A percentile compares a stretch with the other conserved stretches of the same genome.
phyloP scores from a whole-genome alignment of 2,329 filamentous ascomycete genomes.

The Ophiostoma perfectum region DNA sequence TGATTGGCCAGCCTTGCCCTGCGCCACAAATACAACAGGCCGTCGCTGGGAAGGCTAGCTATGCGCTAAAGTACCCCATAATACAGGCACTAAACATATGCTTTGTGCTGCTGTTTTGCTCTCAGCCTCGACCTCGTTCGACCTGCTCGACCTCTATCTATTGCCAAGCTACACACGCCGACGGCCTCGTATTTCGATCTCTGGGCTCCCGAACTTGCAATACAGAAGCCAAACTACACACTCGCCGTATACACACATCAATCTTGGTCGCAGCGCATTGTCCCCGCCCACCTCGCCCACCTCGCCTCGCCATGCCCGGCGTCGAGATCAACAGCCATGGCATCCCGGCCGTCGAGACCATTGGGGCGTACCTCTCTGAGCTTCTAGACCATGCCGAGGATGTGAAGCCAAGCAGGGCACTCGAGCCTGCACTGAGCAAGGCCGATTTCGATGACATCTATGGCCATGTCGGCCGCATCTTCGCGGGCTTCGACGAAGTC shows the following conservation, averaged over 20 bases:
- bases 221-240: background rate
- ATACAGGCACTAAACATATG: background rate
- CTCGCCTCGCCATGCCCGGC: constrained; percentile 44
- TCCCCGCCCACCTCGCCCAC: background rate
- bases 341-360: constrained; percentile 49
- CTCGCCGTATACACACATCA: background rate
- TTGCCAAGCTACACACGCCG: background rate
- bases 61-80: constrained; percentile 13
- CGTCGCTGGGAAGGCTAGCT: constrained; percentile 3
- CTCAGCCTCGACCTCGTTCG: background rate
- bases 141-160: background rate
- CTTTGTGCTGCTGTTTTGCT: background rate
- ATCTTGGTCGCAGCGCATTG: no score
- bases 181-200: background rate
- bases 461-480: constrained; percentile 40
- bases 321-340: constrained; percentile 43
- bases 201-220: background rate
- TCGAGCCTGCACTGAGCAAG: constrained; percentile 72
- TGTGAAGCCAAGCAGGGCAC: constrained; percentile 53
- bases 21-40: constrained; percentile 10
- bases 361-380: constrained; percentile 49
- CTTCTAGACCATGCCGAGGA: constrained; percentile 55
- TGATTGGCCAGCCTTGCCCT: constrained; percentile 26
- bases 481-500: constrained; percentile 31
- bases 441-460: constrained; percentile 54